phyloP scores from a whole-genome alignment of 83 land plant species.

The Picea abies region DNA sequence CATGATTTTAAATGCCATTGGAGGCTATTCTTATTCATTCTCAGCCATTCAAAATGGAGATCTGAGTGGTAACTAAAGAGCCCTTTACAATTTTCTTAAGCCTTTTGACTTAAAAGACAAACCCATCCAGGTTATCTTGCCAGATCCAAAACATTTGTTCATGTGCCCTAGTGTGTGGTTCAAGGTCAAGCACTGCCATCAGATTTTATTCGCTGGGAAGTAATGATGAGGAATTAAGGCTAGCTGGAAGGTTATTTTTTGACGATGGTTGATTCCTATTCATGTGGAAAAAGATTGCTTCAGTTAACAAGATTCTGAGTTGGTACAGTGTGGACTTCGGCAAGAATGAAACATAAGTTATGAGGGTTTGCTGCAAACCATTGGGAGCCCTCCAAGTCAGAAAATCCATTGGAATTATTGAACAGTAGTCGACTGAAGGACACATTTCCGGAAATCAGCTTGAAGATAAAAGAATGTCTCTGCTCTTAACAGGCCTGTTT shows the following conservation, averaged over 20 bases:
- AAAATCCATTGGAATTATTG: constrained; percentile 53
- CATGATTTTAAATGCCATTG: constrained; percentile 83
- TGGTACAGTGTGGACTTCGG: constrained; percentile 91
- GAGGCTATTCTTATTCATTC: constrained; percentile 79
- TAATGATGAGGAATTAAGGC: constrained; percentile 69
- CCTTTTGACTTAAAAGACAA: constrained; percentile 71
- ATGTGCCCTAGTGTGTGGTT: constrained; percentile 70
- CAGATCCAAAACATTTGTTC: constrained; percentile 69
- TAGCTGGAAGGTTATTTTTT: constrained; percentile 61
- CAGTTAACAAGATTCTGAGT: constrained; percentile 49
- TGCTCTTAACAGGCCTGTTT: too few relatives aligned
- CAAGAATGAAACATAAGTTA: constrained; percentile 68
- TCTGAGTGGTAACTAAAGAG: constrained; percentile 73
- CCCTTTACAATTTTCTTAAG: constrained; percentile 76
- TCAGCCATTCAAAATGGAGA: constrained; percentile 87
- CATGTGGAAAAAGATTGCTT: constrained; percentile 48
- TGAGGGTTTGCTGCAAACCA: constrained; percentile 69
- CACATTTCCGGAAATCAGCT: constrained; percentile 21
- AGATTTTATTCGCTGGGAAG: constrained; percentile 69
- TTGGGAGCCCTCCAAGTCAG: constrained; percentile 57
- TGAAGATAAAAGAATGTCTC: too few relatives aligned
- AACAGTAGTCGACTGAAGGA: constrained; percentile 49
- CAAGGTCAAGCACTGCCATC: constrained; percentile 73
- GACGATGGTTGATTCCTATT: constrained; percentile 60
- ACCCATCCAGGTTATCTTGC: constrained; percentile 60